Evolutionary conservation across 179 eudicot genomes (phyloP).

Genomic region (Beta corolliflora): DNA sequence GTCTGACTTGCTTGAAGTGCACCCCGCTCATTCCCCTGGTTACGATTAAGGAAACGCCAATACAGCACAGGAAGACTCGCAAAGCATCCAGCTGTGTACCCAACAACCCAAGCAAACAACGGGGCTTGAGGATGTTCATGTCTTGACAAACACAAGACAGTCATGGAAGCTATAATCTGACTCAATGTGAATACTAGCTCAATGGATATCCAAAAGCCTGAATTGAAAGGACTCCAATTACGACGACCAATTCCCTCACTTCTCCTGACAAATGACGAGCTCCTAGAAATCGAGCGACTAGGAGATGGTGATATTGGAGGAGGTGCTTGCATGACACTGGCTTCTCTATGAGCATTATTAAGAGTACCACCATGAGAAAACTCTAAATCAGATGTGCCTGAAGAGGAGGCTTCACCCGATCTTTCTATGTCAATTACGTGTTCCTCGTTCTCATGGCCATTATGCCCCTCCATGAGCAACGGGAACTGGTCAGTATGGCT

Average conservation of each 20-base stretch:
- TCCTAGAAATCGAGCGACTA: conserved; percentile 38
- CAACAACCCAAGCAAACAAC: conserved; percentile 79
- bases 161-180: conserved; percentile 70
- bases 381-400: conserved; percentile 36
- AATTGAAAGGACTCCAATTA: conserved; percentile 76
- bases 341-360: conserved; percentile 43
- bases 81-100: conserved; percentile 72
- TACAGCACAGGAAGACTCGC: conserved; percentile 71
- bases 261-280: conserved; percentile 59
- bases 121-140: conserved; percentile 82
- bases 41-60: conserved; percentile 75
- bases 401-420: conserved; percentile 51
- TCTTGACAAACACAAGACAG: conserved; percentile 61
- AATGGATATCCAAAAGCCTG: conserved; percentile 67
- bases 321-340: conserved; percentile 37
- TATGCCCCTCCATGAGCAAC: conserved; percentile 63
- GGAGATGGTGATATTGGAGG: conserved; percentile 40
- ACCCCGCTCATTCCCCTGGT: conserved; percentile 56
- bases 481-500: conserved; percentile 62
- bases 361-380: conserved; percentile 31
- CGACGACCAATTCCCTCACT: conserved; percentile 59
- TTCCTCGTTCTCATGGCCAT: conserved; percentile 39
- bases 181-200: conserved; percentile 63
- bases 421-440: conserved; percentile 70
- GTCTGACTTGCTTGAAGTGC: conserved; percentile 42